phyloP scores from a whole-genome alignment of 2,329 filamentous ascomycete genomes.

The Pseudopyricularia cyperi region DNA sequence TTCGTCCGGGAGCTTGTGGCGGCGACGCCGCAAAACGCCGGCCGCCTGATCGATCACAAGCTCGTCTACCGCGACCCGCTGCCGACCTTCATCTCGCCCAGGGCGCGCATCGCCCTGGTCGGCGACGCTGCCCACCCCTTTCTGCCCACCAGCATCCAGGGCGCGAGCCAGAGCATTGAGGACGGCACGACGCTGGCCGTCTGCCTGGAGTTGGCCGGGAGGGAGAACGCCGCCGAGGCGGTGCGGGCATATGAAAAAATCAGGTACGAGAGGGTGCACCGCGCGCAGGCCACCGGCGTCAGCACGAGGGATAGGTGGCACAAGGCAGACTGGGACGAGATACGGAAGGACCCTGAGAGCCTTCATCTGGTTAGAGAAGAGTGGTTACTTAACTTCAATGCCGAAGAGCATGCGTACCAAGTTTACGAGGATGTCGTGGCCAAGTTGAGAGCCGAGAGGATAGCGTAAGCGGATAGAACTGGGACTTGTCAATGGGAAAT shows the following conservation, averaged over 20 bases:
- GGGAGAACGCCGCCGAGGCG: slow-evolving; percentile 21
- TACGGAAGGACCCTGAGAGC: slow-evolving; percentile 27
- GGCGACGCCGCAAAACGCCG: slow-evolving; percentile 12
- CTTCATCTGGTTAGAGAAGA: slow-evolving; percentile 31
- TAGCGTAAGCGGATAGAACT: background rate
- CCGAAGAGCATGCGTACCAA: slow-evolving; percentile 28
- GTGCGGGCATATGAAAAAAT: slow-evolving; percentile 30
- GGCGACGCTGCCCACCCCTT: slow-evolving; percentile 27
- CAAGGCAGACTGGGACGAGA: slow-evolving; percentile 32
- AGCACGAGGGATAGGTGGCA: slow-evolving; percentile 36
- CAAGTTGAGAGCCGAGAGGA: background rate
- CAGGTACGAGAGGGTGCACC: slow-evolving; percentile 31
- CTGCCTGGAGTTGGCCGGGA: slow-evolving; percentile 23
- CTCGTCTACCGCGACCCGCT: slow-evolving; percentile 15
- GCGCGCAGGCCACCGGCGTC: slow-evolving; percentile 32
- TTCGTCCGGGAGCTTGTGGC: slow-evolving; percentile 26
- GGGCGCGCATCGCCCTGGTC: slow-evolving; percentile 20
- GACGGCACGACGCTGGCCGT: slow-evolving; percentile 23
- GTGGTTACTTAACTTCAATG: slow-evolving; percentile 35
- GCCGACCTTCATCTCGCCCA: slow-evolving; percentile 17
- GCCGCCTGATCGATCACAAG: slow-evolving; percentile 21
- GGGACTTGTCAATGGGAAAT: background rate
- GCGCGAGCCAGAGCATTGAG: slow-evolving; percentile 25
- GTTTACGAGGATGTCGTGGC: slow-evolving; percentile 3
- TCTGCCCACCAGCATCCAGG: slow-evolving; percentile 23